Evolutionary conservation across 2,329 filamentous ascomycete genomes (phyloP), one percentile per base, ranked within the genome.

Genomic region (Trichoderma polysporum): DNA sequence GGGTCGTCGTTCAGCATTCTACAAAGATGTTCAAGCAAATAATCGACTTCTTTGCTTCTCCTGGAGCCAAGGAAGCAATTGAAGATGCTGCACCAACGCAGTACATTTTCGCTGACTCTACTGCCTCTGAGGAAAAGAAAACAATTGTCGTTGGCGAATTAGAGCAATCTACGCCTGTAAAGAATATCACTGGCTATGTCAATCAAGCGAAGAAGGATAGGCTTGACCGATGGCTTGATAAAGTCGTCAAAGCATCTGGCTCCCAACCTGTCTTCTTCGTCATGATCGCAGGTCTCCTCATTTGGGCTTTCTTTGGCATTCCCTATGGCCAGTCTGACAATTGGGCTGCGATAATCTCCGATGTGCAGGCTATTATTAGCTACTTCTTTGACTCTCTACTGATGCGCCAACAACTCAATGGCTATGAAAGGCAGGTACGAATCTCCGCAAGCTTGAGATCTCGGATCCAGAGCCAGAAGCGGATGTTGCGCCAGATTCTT

Each of bases 331-430:
- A 75, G 7, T 73, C 72, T 1, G 74, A 78, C 45, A 74, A 73
- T 2, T 79, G 78, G 78, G 74, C 78, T 35, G 77, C 78, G 49
- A 68, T 78, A 33, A 69, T 80, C 22, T 76, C 77, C 33, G 76
- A 80, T 56, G 71, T 74, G 12, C 75, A 74, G 58, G 77, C 78
- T 15, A 78, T 80, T 60, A 73, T 78, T 61, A 74, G 76, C 59
- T 79, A 79, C 66, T 70, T 78, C 45, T 78, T 76, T 10, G 77
- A 77, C 29, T 78, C 76, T 8, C 73, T 80, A 17, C 77, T 79
- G 45, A 76, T 79, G 71, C 74, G 78, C 1, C 78, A 80, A 71
- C 77, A 79, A 67, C 73, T 74, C 37, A 79, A 76, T 67, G 72
- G 72, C 12, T 74, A 74, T n/a, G 71, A 73, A 6, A 65, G 69